Percentiles rank a stretch among this genome's conserved stretches.
Evolutionary conservation across 345 rosid species (phyloP).

Genomic region (Gossypium herbaceum): DNA sequence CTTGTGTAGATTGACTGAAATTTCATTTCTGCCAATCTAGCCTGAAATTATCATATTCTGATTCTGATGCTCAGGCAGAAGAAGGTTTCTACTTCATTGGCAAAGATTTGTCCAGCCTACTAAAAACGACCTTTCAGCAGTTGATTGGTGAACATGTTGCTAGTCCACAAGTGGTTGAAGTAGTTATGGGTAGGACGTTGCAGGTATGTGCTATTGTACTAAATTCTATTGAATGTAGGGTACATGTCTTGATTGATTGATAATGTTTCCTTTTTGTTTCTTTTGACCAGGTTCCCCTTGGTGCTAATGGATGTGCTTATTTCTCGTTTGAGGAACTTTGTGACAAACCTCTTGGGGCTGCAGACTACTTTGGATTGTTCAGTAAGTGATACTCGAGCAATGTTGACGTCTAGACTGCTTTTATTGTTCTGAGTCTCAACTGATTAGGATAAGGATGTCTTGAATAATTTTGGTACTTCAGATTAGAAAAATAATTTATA

Average conservation of each 20-base stretch:
- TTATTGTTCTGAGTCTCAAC: neutral
- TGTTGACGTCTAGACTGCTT: neutral
- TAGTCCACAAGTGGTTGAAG: constrained; percentile 68
- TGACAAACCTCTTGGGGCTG: constrained; percentile 94
- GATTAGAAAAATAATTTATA: constrained; percentile 4
- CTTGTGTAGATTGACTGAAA: constrained; percentile 3
- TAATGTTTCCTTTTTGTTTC: neutral
- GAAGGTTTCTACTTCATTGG: constrained; percentile 92
- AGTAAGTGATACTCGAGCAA: constrained; percentile 51
- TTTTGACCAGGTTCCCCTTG: constrained; percentile 58
- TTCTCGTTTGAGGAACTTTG: constrained; percentile 87
- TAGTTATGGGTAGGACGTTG: constrained; percentile 86
- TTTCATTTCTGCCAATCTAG: constrained; percentile 18
- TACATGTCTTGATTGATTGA: neutral
- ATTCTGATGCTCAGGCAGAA: constrained; percentile 57
- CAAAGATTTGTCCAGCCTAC: constrained; percentile 46
- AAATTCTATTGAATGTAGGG: neutral
- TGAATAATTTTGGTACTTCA: constrained; percentile 8
- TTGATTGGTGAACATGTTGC: constrained; percentile 55
- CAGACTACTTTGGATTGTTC: constrained; percentile 91
- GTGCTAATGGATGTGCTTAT: constrained; percentile 90
- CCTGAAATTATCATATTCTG: constrained; percentile 11
- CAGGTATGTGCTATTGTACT: constrained; percentile 42
- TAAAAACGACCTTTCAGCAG: constrained; percentile 66
- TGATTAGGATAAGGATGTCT: neutral